These are phyloP conservation scores for Aspergillus clavatus DNA, from an alignment of 2,329 filamentous ascomycete species.

Conservation along the genomic window DNA sequence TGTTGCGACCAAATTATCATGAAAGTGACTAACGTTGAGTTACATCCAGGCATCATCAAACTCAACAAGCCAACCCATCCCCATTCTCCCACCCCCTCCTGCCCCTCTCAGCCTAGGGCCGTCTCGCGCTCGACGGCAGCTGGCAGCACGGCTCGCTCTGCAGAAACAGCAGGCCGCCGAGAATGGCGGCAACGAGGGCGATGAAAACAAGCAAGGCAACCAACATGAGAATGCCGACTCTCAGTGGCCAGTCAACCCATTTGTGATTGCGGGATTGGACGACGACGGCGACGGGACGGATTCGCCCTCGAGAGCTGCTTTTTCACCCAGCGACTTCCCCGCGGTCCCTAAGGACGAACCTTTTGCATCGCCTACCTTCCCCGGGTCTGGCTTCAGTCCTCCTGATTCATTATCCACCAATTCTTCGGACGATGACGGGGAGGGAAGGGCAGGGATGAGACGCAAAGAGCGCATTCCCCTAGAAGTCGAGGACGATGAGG, in stretches of 20 bases:
- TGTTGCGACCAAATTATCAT: background rate
- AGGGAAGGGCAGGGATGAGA: conserved; percentile 35
- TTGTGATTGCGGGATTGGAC: conserved; percentile 35
- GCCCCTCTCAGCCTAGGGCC: conserved; percentile 80
- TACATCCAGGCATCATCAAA: conserved; percentile 23
- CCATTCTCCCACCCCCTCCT: conserved; percentile 52
- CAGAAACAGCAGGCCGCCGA: conserved; percentile 60
- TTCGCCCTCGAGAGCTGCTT: conserved; percentile 22
- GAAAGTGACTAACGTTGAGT: conserved; percentile 16
- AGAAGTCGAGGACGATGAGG: conserved; percentile 53
- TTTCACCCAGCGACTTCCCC: conserved; percentile 30
- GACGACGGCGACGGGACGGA: conserved; percentile 25
- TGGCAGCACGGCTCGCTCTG: conserved; percentile 80
- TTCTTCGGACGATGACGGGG: conserved; percentile 40
- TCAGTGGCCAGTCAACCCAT: conserved; percentile 35
- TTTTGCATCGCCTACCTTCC: conserved; percentile 34
- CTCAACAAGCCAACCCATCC: conserved; percentile 40
- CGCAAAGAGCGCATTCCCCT: conserved; percentile 50
- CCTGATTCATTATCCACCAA: conserved; percentile 37
- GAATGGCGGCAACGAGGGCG: conserved; percentile 28
- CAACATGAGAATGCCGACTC: conserved; percentile 18
- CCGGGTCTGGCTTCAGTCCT: conserved; percentile 37
- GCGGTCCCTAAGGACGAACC: conserved; percentile 20
- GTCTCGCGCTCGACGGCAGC: conserved; percentile 77
- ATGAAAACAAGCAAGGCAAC: conserved; percentile 14